Evolutionary conservation across 1,284 basidiomycete genomes (phyloP).

Genomic region (Trametes polyzona): DNA sequence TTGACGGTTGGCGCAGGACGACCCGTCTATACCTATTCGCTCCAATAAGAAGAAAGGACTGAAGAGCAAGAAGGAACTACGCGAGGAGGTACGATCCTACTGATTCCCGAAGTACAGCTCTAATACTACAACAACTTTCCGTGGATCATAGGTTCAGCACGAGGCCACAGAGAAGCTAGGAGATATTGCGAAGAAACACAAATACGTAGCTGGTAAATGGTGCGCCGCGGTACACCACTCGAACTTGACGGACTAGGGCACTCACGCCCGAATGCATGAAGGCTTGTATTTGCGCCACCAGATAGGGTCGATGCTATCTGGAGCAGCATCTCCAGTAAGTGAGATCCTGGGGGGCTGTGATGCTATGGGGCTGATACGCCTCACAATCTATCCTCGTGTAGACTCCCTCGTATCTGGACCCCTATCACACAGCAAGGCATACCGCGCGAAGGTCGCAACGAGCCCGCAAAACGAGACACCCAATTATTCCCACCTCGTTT

Average conservation of each 20-base stretch:
- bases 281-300: constrained; percentile 64
- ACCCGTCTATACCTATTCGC: constrained; percentile 63
- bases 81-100: constrained; percentile 55
- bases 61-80: constrained; percentile 73
- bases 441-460: constrained; percentile 66
- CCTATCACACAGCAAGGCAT: constrained; percentile 56
- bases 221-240: constrained; percentile 27
- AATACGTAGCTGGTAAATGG: constrained; percentile 70
- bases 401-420: constrained; percentile 66
- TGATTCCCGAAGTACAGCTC: background rate
- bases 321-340: constrained; percentile 57
- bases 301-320: constrained; percentile 67
- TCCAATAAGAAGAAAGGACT: constrained; percentile 72
- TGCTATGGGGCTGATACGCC: too few species aligned
- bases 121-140: background rate
- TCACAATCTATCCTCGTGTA: constrained; percentile 29
- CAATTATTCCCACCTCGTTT: constrained; percentile 65
- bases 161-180: constrained; percentile 61
- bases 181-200: constrained; percentile 56
- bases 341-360: background rate
- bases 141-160: constrained; percentile 51
- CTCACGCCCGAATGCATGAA: constrained; percentile 29
- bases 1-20: constrained; percentile 48
- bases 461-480: constrained; percentile 51
- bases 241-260: background rate